phyloP scores from a whole-genome alignment of 2,329 filamentous ascomycete genomes.

The Botrytis byssoidea region DNA sequence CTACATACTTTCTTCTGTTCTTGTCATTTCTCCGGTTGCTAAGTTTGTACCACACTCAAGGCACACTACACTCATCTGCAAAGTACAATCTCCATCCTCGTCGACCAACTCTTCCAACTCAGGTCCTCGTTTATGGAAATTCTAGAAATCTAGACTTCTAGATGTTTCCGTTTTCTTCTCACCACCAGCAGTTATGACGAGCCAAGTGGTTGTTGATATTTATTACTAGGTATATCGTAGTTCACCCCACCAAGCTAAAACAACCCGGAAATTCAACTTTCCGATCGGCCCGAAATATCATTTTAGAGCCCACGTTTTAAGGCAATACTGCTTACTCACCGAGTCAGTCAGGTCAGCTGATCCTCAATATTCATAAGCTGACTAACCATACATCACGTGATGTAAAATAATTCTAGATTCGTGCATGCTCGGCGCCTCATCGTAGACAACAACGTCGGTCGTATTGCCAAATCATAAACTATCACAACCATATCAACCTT shows the following conservation, averaged over 20 bases:
- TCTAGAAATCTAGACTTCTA: conserved; percentile 14
- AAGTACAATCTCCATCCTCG: background rate
- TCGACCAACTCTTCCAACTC: conserved; percentile 9
- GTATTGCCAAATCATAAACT: background rate
- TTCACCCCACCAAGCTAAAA: conserved; percentile 4
- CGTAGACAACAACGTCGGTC: background rate
- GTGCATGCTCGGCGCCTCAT: background rate
- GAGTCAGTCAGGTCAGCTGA: background rate
- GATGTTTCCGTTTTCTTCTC: background rate
- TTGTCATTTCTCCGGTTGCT: background rate
- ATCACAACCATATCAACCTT: background rate
- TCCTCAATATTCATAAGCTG: background rate
- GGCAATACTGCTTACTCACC: background rate
- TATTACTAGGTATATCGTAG: background rate
- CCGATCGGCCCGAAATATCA: conserved; percentile 15
- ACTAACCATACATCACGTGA: background rate
- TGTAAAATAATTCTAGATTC: conserved; percentile 5
- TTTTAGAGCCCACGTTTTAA: background rate
- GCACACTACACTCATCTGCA: background rate
- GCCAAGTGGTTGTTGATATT: background rate
- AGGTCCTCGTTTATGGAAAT: background rate
- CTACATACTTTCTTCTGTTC: background rate
- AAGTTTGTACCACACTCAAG: background rate
- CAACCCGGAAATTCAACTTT: background rate
- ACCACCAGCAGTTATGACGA: background rate